Base-by-base conservation (phyloP, 352 stramenopile species). In the Pythium phragmiticola region DNA sequence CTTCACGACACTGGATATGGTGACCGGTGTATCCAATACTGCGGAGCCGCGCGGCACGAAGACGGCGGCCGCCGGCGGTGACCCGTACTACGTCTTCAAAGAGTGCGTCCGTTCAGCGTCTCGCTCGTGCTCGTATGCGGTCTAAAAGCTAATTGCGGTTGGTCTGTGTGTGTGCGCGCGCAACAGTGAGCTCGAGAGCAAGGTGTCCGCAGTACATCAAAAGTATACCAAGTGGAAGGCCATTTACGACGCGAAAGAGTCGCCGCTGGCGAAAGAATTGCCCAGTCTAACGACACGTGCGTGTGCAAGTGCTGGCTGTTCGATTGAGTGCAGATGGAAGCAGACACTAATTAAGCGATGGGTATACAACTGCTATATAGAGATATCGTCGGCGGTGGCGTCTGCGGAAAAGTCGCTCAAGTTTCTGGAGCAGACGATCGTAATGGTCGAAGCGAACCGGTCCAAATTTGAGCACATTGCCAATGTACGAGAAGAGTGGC, bases 11-110 rank as follows among this genome's bases (percentile, higher is more conserved):
- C 26, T 30, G 26, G 26, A 30, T 30, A 66, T 66, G 60, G 16
- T 33, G 19, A 60, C 30, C 42, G 42, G 39, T 26, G 17, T 60
- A 37, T 23, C 50, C 30, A 66, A 46, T 41, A 45, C 45, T 9
- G 45, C 19, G 11, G 46, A 17, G 6, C 28, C 23, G n/a, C 39
- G 43, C 53, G 55, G 54, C 23, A 33, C 34, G 12, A 46, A 63
- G 21, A 47, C 60, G 8, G 51, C 60, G 12, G 63, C 63, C 17
- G 81, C 84, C 28, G 87, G 78, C 62, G 82, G 75, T 28, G 84
- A 92, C 55, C 84, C 84, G 45, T 92, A 89, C 70, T 92, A 92
- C 68, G 84, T 92, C 11, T 92, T 90, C 63, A 92, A 90, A 68
- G 84, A 92, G 84, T 92, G 65, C 69, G 75, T 74, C 12, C 19